Evolutionary conservation across 2,329 filamentous ascomycete genomes (phyloP), one percentile per base, ranked within the genome.

Genomic region (Colletotrichum orchidophilum): DNA sequence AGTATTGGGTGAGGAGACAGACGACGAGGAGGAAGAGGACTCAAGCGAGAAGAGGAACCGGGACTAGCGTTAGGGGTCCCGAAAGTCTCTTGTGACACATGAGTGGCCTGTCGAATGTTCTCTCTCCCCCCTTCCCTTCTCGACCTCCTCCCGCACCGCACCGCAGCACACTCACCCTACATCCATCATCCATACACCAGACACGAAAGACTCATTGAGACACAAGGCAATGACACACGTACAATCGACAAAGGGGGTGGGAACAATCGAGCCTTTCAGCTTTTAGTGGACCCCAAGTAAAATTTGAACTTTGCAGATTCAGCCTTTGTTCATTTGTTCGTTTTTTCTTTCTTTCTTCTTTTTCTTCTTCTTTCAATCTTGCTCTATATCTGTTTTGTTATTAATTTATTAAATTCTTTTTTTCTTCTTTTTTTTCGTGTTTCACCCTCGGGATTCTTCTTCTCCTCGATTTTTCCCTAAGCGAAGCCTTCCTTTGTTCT

Each of bases 291-390:
- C 57, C 67, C 13, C 18, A 24, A 57, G 52, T 66, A 67, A 70
- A 70, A 70, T 70, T 70, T 62, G 63, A 62, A 67, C 24, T n/a
- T 29, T 50, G 63, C 50, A 61, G 50, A 67, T 70, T 31, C 24
- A 70, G 62, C 35, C 31, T 26, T 18, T 33, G 31, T 33, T n/a
- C n/a, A n/a, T n/a, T n/a, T n/a, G n/a, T n/a, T n/a, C n/a, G n/a
- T n/a, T n/a, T n/a, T n/a, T n/a, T n/a, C n/a, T n/a, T n/a, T n/a
- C n/a, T n/a, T n/a, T n/a, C n/a, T n/a, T n/a, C n/a, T n/a, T n/a
- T 33, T 33, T 18, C 35, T 15, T 39, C 5, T 12, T n/a, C n/a
- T 12, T 15, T 39, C 13, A 7, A 39, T n/a, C n/a, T n/a, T n/a
- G n/a, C n/a, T n/a, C n/a, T n/a, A n/a, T n/a, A n/a, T n/a, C n/a